Conservation (phyloP, 1,284 basidiomycete genomes). For the Pyrrhoderma lamaoense region DNA sequence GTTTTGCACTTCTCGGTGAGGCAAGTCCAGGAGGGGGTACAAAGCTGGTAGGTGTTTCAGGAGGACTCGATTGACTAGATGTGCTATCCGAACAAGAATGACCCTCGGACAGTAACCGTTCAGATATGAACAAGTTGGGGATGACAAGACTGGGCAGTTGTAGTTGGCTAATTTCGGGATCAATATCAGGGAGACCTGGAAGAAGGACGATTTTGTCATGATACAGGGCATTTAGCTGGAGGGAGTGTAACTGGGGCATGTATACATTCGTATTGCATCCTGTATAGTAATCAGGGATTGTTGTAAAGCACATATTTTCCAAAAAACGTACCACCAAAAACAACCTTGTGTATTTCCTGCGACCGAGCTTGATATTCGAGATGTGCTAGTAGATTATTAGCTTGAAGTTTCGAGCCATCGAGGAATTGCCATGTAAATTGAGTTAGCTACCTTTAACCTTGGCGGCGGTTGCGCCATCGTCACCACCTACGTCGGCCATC, state of each 20-base stretch:
- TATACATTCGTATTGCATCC: slow-evolving; percentile 74
- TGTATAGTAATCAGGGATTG: slow-evolving; percentile 22
- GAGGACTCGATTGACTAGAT: too few relatives aligned
- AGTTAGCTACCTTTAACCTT: slow-evolving; percentile 56
- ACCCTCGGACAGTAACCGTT: slow-evolving; percentile 33
- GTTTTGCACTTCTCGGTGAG: slow-evolving; percentile 2
- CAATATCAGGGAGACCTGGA: slow-evolving; percentile 55
- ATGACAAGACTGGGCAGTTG: slow-evolving; percentile 47
- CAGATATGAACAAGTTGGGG: slow-evolving; percentile 53
- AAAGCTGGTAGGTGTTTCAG: background rate
- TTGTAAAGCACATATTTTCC: slow-evolving; percentile 4
- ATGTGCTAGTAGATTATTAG: slow-evolving; percentile 33
- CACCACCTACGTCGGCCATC: slow-evolving; percentile 65
- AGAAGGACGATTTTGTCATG: slow-evolving; percentile 61
- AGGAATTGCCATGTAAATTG: too few relatives aligned
- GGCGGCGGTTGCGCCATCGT: slow-evolving; percentile 65
- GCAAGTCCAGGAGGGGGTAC: slow-evolving; percentile 12
- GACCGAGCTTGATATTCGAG: slow-evolving; percentile 54
- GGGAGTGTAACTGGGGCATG: slow-evolving; percentile 50
- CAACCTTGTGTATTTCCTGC: slow-evolving; percentile 52
- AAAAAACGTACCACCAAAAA: slow-evolving; percentile 48
- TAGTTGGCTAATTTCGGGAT: slow-evolving; percentile 49
- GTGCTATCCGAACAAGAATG: background rate
- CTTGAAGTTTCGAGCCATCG: slow-evolving; percentile 26
- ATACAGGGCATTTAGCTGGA: slow-evolving; percentile 52